Base-by-base conservation (phyloP, 2,329 filamentous ascomycete genomes). In the Colletotrichum limetticola region DNA sequence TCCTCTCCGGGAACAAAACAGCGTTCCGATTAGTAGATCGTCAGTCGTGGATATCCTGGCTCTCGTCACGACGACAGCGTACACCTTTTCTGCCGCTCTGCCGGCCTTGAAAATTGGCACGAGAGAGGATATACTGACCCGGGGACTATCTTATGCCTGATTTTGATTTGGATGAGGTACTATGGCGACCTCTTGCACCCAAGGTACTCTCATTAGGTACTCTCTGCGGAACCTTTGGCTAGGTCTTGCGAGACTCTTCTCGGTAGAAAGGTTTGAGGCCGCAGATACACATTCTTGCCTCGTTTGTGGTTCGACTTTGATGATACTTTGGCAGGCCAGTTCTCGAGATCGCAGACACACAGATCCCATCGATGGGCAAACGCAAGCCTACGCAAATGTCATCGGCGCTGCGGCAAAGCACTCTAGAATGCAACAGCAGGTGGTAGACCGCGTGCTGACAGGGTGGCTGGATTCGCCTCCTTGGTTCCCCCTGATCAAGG, bases 81-180 rank as follows among this genome's bases (percentile, higher is more conserved):
- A 35, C 30, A 61, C 49, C 62, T 42, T 42, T 42, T 42, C 37
- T 62, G 62, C 62, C 53, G 26, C 55, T 19, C 49, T 57, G 22
- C 37, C 56, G 37, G 19, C 46, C 30, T 52, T 37, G 56, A 52
- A 24, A 46, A 37, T 22, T 35, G 22, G 62, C 28, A 37, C 52
- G 62, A 57, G 71, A 62, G 61, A 71, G 24, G 57, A 62, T 52
- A 71, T 32, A 30, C 56, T 52, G 57, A 68, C 52, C 26, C 35
- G 61, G 7, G 35, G 58, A 35, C 28, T 63, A 46, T 61, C 26
- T 32, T 58, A n/a, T 68, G 32, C 30, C 69, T 56, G 35, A 19
- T 24, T 42, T 46, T 35, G 42, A 56, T 46, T 14, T 32, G 58
- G 30, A 14, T 46, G 19, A 57, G 53, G 11, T n/a, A 5, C 26